Evolutionary conservation across 306 rosid species (phyloP), one percentile per base, ranked within the genome.

Genomic region (Dryas octopetala): DNA sequence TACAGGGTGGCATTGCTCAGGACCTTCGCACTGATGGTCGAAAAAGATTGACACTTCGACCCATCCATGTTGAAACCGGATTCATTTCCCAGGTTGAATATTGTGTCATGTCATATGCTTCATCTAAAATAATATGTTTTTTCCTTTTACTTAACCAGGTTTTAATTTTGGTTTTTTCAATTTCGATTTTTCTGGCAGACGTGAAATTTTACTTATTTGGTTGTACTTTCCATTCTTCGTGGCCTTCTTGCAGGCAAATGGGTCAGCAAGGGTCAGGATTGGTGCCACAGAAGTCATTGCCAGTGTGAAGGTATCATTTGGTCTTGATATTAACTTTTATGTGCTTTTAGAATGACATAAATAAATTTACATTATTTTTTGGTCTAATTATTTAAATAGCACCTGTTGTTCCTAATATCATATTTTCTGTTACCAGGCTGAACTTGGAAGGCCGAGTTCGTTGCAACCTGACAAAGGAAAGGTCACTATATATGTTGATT

Each of bases 11-110:
- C 57, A 88, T 91, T 52, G 94, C 92, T 68, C 96, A 91, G 64
- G 98, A 93, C 81, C 87, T 94, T 77, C 97, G 97, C 40, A 78
- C 85, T 78, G 97, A 94, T 83, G 98, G 98, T 69, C 83, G 97
- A 74, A 90, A 85, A 78, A 86, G 98, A 80, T 73, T 91, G 73
- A 78, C 90, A 16, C 81, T 77, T 76, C 86, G 97, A 10, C 93
- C 96, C 17, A 85, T 90, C 73, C 66, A 38, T 70, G 85, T 94
- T 44, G 94, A 91, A 88, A 94, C 95, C 4, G 97, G 88, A 73
- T 85, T 91, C 46, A 94, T 94, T 75, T 83, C 94, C 12, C 93
- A 94, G 93, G 97, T 73, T 38, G 1, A 43, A 62, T 17, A 41
- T 15, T 40, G 28, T 53, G 52, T 63, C 44, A 63, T 53, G 52